phyloP scores from a whole-genome alignment of 1,139 yeast genomes.

The Yamadazyma membranifaciens region DNA sequence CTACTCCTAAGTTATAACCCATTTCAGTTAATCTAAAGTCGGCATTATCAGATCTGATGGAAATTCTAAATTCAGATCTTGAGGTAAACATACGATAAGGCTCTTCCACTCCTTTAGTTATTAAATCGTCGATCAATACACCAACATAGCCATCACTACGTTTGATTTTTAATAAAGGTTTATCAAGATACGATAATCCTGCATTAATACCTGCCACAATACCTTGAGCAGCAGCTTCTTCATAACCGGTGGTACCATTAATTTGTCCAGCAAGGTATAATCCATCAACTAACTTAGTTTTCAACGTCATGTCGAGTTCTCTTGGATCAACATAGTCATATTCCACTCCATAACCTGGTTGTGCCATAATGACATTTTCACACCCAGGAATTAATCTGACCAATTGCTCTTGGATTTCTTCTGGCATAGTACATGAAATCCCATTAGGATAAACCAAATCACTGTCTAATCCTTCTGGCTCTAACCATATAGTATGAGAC shows the following conservation, averaged over 20 bases:
- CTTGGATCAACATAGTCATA: slow-evolving; percentile 96
- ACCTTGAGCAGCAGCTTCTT: slow-evolving; percentile 98
- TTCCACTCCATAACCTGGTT: slow-evolving; percentile 98
- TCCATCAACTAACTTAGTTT: slow-evolving; percentile 78
- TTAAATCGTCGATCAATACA: slow-evolving; percentile 87
- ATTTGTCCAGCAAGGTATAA: slow-evolving; percentile 94
- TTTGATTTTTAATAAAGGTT: slow-evolving; percentile 53
- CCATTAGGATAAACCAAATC: slow-evolving; percentile 94
- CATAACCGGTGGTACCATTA: slow-evolving; percentile 98
- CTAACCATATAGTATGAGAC: slow-evolving; percentile 87
- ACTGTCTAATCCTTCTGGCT: slow-evolving; percentile 90
- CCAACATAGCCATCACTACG: slow-evolving; percentile 91
- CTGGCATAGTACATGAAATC: slow-evolving; percentile 94
- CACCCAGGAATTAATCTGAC: slow-evolving; percentile 83
- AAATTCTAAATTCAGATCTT: slow-evolving; percentile 87
- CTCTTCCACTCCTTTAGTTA: slow-evolving; percentile 94
- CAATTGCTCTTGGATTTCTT: slow-evolving; percentile 77
- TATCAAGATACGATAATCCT: slow-evolving; percentile 46
- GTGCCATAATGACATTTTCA: slow-evolving; percentile 80
- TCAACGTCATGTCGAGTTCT: slow-evolving; percentile 73
- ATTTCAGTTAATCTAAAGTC: slow-evolving; percentile 73
- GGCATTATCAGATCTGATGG: slow-evolving; percentile 92
- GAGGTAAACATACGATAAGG: slow-evolving; percentile 99
- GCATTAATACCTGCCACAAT: slow-evolving; percentile 95
- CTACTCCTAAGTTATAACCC: slow-evolving; percentile 70